phyloP scores from a whole-genome alignment of 257 asterid species.

The Lavandula angustifolia region DNA sequence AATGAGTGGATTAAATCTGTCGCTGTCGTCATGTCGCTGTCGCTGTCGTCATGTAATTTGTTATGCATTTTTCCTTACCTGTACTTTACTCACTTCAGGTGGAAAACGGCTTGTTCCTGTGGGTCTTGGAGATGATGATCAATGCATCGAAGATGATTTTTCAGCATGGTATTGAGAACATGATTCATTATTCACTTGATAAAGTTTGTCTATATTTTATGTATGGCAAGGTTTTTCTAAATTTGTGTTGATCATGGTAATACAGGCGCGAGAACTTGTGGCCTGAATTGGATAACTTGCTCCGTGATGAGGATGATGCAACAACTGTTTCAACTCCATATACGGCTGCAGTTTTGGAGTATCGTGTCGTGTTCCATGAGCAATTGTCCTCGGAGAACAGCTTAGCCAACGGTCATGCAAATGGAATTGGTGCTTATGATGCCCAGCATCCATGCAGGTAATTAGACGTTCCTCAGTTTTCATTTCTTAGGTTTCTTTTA shows the following conservation, averaged over 20 bases:
- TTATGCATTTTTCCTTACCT: constrained; percentile 18
- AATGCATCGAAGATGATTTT: constrained; percentile 98
- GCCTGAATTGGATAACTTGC: constrained; percentile 90
- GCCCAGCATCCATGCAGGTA: constrained; percentile 97
- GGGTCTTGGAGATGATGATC: constrained; percentile 99
- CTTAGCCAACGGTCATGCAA: constrained; percentile 55
- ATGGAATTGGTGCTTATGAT: constrained; percentile 64
- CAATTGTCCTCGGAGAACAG: constrained; percentile 44
- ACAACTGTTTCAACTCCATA: constrained; percentile 70
- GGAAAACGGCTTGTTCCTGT: constrained; percentile 73
- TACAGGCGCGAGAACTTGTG: constrained; percentile 86
- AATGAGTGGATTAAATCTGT: not conserved
- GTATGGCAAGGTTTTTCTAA: not conserved
- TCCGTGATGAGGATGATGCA: constrained; percentile 66
- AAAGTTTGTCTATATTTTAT: not conserved
- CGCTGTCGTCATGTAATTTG: not conserved
- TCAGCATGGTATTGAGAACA: constrained; percentile 64
- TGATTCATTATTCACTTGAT: not conserved
- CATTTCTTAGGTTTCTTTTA: constrained; percentile 1
- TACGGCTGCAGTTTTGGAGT: constrained; percentile 90
- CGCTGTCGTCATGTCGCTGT: constrained; percentile 7
- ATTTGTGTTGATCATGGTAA: constrained; percentile 16
- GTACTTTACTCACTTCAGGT: constrained; percentile 48
- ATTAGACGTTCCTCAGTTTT: not conserved
- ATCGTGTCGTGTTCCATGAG: constrained; percentile 78